Evolutionary conservation across 2,329 filamentous ascomycete species (phyloP).

Genomic region (Cordyceps cateniannulata): DNA sequence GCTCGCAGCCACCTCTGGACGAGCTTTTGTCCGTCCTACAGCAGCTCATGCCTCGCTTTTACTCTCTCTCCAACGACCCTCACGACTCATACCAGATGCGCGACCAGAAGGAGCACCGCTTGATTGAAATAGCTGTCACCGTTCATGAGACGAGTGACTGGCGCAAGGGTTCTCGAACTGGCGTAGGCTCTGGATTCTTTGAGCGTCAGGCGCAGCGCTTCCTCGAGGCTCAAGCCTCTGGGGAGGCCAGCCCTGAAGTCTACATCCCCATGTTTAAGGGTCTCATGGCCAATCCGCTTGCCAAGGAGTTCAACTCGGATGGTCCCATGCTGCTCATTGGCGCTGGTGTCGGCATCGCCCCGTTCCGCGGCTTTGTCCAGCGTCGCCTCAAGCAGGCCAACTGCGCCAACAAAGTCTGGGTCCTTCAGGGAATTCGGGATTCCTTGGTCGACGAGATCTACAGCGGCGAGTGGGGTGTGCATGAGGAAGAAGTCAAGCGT

Average conservation of each 20-base stretch:
- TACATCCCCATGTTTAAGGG: conserved; percentile 97
- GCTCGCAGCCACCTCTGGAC: conserved; percentile 79
- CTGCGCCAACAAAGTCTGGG: conserved; percentile 97
- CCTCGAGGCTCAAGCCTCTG: conserved; percentile 59
- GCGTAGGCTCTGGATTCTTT: conserved; percentile 88
- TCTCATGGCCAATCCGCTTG: conserved; percentile 93
- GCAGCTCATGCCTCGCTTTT: conserved; percentile 95
- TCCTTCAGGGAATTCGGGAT: conserved; percentile 90
- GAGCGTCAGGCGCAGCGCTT: conserved; percentile 74
- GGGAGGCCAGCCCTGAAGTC: conserved; percentile 53
- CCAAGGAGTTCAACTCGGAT: conserved; percentile 83
- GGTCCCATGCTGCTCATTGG: conserved; percentile 97
- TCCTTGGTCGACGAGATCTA: conserved; percentile 93
- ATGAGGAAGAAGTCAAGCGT: conserved; percentile 79
- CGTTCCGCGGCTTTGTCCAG: conserved; percentile 96
- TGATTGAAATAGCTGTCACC: conserved; percentile 95
- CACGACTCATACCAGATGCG: conserved; percentile 65
- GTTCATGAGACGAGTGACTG: conserved; percentile 84
- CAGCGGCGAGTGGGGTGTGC: conserved; percentile 90
- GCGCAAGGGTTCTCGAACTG: conserved; percentile 65
- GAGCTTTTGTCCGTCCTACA: conserved; percentile 72
- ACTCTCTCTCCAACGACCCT: conserved; percentile 94
- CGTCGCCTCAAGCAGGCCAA: conserved; percentile 89
- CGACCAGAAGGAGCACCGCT: conserved; percentile 64
- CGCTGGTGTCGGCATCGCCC: conserved; percentile 91